A percentile compares a stretch with the other conserved stretches of the same genome.
Conservation (phyloP, 306 rosid genomes). For the Alnus rubra region DNA sequence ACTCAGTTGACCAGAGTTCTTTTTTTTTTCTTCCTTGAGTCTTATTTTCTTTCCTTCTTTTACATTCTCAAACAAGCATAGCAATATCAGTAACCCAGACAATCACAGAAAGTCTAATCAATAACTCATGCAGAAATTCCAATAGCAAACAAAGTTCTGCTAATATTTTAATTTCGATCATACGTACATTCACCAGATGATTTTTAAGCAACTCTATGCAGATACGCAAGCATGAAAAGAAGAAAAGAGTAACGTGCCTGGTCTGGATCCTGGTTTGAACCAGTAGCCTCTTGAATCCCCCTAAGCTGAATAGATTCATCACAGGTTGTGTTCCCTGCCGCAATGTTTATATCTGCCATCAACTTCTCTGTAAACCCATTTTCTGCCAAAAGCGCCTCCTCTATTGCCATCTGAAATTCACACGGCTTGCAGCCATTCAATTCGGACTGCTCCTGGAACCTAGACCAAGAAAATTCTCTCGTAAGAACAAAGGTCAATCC, state of each 20-base stretch:
- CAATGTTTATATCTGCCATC: slow-evolving; percentile 86
- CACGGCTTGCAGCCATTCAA: slow-evolving; percentile 55
- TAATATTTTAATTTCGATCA: slow-evolving; percentile 11
- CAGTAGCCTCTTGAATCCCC: slow-evolving; percentile 60
- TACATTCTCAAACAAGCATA: slow-evolving; percentile 20
- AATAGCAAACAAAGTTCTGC: slow-evolving; percentile 16
- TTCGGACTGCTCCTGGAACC: slow-evolving; percentile 88
- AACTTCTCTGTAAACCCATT: slow-evolving; percentile 90
- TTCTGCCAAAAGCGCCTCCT: slow-evolving; percentile 96
- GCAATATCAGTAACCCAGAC: slow-evolving; percentile 9
- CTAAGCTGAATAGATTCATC: slow-evolving; percentile 58
- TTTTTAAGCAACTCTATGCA: slow-evolving; percentile 23
- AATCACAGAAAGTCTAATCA: background rate
- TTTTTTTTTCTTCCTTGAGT: no score
- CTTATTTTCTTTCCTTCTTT: background rate
- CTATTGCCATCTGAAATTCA: slow-evolving; percentile 84
- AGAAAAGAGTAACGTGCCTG: slow-evolving; percentile 44
- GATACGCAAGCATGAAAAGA: slow-evolving; percentile 15
- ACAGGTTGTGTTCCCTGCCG: slow-evolving; percentile 66
- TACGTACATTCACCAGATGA: slow-evolving; percentile 16
- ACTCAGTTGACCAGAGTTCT: background rate
- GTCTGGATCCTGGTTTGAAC: slow-evolving; percentile 69
- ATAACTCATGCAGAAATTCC: slow-evolving; percentile 5
- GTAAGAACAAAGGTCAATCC: slow-evolving; percentile 30
- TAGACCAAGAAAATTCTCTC: slow-evolving; percentile 39